Conservation (phyloP, 805 yeast genomes). For the Candida lessepsii region DNA sequence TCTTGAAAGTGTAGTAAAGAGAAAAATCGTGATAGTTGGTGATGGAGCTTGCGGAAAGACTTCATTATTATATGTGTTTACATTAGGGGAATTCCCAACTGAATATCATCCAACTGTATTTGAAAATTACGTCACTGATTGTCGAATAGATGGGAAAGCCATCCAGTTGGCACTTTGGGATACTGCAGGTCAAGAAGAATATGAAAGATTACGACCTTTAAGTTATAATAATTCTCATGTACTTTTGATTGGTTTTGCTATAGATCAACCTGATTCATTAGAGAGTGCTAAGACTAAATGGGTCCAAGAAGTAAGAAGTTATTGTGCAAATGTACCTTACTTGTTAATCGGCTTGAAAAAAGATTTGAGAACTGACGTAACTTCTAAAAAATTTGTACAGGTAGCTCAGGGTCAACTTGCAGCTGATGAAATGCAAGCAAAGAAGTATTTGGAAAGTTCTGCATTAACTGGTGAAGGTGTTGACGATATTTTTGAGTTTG, state of each 20-base stretch:
- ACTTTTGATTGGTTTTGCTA: conserved; percentile 80
- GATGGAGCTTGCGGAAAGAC: conserved; percentile 97
- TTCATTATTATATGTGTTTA: conserved; percentile 84
- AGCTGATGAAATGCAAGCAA: conserved; percentile 80
- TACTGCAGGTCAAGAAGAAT: conserved; percentile 96
- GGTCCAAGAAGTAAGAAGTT: conserved; percentile 78
- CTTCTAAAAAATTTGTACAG: conserved; percentile 49
- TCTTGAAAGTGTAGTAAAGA: conserved; percentile 18
- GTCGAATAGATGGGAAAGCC: conserved; percentile 90
- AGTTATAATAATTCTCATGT: conserved; percentile 87
- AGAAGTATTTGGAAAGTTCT: conserved; percentile 80
- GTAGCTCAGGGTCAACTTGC: conserved; percentile 61
- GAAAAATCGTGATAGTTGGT: conserved; percentile 88
- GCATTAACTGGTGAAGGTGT: conserved; percentile 94
- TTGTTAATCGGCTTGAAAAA: conserved; percentile 81
- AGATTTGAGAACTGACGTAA: conserved; percentile 58
- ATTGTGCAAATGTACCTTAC: conserved; percentile 79
- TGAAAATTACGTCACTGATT: conserved; percentile 91
- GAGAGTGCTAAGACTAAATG: conserved; percentile 82
- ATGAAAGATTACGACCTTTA: conserved; percentile 83
- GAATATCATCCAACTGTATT: conserved; percentile 93
- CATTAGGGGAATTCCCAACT: conserved; percentile 89
- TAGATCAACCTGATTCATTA: conserved; percentile 80
- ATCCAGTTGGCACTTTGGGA: conserved; percentile 91
- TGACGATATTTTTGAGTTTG: conserved; percentile 88